Evolutionary conservation across 495 filamentous ascomycete genomes (phyloP), one percentile per base, ranked within the genome.

Genomic region (Hyaloscypha variabilis): DNA sequence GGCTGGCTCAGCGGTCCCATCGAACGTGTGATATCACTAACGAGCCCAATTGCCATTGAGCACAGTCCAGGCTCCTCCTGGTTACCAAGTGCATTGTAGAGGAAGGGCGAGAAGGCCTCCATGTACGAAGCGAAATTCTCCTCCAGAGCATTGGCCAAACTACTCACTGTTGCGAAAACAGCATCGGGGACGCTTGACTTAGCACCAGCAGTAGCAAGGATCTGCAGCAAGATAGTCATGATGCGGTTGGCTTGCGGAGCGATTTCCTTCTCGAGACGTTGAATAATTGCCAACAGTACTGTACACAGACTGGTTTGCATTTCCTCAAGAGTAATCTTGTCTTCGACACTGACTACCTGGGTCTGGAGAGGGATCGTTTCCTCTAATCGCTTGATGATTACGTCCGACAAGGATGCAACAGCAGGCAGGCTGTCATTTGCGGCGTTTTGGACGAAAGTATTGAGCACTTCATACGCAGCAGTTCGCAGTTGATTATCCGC

Each of bases 381-480:
- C 77, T 97, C 90, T 28, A 99, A 81, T 49, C 95, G 91, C 75
- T 94, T 88, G 66, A 98, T 83, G 66, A 96, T 88, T 24, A 97
- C 88, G 55, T 90, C 87, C 8, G 89, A 94, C 39, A 98, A 83
- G 21, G 81, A 87, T 8, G 90, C 95, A 72, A 99, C 87, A 70
- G 91, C 85, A 17, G 81, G 78, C 59, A 98, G 82, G 77, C 89
- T 95, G 70, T 96, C 93, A 60, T 89, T 89, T 21, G 94, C 96
- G 67, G 94, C 85, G 74, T 93, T 95, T 62, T 88, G 88, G 56
- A 98, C 91, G 71, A 97, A 98, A 0, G 91, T 88, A 77, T 94
- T 96, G 36, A 99, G 84, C 50, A 99, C 95, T 76, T 99, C 95
- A 70, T 99, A 99, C n/a, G 94, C 94, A 55, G 95, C 96, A 67